Evolutionary conservation across 2,329 filamentous ascomycete genomes (phyloP).

Genomic region (Trichoderma endophyticum): DNA sequence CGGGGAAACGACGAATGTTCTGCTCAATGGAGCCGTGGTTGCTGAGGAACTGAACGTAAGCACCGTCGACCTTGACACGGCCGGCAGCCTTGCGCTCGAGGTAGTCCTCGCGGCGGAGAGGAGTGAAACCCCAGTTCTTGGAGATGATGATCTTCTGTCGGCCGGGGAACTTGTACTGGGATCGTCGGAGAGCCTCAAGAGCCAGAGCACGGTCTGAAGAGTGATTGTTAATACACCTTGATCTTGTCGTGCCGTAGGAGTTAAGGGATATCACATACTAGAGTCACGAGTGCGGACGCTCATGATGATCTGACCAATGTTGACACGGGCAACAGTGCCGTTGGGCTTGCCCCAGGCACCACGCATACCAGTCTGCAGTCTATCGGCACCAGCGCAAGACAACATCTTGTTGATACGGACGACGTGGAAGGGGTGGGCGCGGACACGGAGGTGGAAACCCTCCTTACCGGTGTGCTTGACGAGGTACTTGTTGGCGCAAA

Average conservation of each 20-base stretch:
- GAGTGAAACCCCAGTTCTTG: constrained; percentile 99
- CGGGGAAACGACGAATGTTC: constrained; percentile 94
- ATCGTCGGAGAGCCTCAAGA: constrained; percentile 97
- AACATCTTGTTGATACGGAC: constrained; percentile 99
- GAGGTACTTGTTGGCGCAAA: constrained; percentile 99
- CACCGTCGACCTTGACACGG: constrained; percentile 93
- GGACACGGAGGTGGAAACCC: constrained; percentile 70
- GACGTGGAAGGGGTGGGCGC: constrained; percentile 99
- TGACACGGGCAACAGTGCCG: constrained; percentile 98
- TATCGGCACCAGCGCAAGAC: constrained; percentile 99
- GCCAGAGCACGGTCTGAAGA: constrained; percentile 75
- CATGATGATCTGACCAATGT: constrained; percentile 99
- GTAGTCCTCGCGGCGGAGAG: constrained; percentile 96
- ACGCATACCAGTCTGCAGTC: constrained; percentile 99
- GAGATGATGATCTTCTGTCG: constrained; percentile 99
- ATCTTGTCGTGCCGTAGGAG: neutral
- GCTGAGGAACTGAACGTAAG: constrained; percentile 98
- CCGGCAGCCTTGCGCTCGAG: constrained; percentile 90
- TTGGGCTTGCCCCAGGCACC: constrained; percentile 99
- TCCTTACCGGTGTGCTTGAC: constrained; percentile 72
- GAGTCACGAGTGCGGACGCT: constrained; percentile 95
- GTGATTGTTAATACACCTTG: constrained; percentile 25
- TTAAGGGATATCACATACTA: constrained; percentile 52
- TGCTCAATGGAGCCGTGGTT: constrained; percentile 82
- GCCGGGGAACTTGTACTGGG: constrained; percentile 99